Evolutionary conservation across 2,329 filamentous ascomycete species (phyloP), one percentile per base, ranked within the genome.

Genomic region (Neonectria neomacrospora): DNA sequence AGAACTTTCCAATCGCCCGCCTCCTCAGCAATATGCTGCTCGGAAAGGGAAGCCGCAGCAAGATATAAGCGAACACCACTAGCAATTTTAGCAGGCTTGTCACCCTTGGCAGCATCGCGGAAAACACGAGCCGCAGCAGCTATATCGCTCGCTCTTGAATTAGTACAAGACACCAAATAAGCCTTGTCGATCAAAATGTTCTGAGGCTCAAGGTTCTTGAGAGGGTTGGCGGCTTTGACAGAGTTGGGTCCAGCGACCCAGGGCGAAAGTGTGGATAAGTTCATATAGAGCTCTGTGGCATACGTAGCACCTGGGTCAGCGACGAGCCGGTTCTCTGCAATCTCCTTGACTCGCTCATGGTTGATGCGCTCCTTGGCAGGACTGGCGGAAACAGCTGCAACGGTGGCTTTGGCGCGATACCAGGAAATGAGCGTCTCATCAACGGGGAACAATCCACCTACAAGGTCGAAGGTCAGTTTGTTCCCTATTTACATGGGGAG

Each of bases 121-220:
- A 98, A 97, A 2, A 98, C 94, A 8, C 56, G 58, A 14, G 93
- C 93, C 10, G 95, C 95, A 0, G 91, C 89, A 0, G 88, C 89
- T 14, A 98, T 83, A 76, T 98, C 95, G 89, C 86, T 53, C 95
- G 85, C 88, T 90, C 80, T 97, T 97, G 6, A n/a, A n/a, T n/a
- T n/a, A n/a, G 95, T 98, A 82, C 95, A 98, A 0, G 90, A 94
- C 0, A 97, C 90, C 0, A 97, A 83, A 30, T 97, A 97, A 0
- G 92, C 94, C 75, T 91, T 93, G 81, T 97, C 81, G 22, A 98
- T 79, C 52, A 87, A 85, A 76, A 98, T 97, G 67, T 91, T 80
- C 74, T 95, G 83, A 0, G 85, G 75, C 71, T 91, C 90, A 1
- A 98, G 86, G 34, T 95, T 88, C 5, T 82, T 80, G 1, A 98